A percentile compares a stretch with the other conserved stretches of the same genome.
These are phyloP conservation scores for Diplodia intermedia DNA, from an alignment of 2,329 filamentous ascomycete species.

Conservation along the genomic window DNA sequence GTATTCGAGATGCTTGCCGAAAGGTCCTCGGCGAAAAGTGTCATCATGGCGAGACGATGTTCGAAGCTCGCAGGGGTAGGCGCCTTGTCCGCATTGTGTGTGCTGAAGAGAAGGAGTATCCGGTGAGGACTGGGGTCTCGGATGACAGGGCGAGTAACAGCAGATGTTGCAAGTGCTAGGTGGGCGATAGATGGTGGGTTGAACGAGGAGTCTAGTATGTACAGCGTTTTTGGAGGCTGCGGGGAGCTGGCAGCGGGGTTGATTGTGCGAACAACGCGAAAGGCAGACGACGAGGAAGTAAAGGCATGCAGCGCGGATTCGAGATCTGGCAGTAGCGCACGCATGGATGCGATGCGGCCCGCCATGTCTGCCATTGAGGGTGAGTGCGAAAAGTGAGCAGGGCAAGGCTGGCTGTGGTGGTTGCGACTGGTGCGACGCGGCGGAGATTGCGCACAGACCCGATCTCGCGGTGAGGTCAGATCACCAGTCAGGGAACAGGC, in stretches of 20 bases:
- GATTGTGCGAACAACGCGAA: conserved; percentile 46
- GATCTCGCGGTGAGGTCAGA: conserved; percentile 28
- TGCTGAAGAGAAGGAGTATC: conserved; percentile 66
- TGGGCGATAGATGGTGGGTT: conserved; percentile 70
- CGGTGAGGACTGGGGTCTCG: conserved; percentile 50
- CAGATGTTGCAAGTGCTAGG: conserved; percentile 61
- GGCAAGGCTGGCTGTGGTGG: conserved; percentile 7
- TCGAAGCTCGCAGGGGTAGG: conserved; percentile 72
- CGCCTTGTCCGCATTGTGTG: conserved; percentile 70
- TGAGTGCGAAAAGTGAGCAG: not conserved
- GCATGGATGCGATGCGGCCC: conserved; percentile 39
- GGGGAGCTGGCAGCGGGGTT: conserved; percentile 42
- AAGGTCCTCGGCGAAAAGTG: conserved; percentile 67
- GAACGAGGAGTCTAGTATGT: conserved; percentile 71
- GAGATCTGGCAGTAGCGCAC: conserved; percentile 43
- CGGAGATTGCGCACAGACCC: conserved; percentile 30
- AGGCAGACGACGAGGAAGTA: conserved; percentile 43
- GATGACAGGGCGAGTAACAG: conserved; percentile 48
- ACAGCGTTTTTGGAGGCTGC: conserved; percentile 57
- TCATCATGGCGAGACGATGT: conserved; percentile 74
- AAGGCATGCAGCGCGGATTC: conserved; percentile 45
- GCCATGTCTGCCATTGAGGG: conserved; percentile 40
- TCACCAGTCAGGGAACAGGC: conserved; percentile 28
- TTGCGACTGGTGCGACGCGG: conserved; percentile 14
- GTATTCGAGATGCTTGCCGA: conserved; percentile 34